Base-by-base conservation (phyloP, 2,329 filamentous ascomycete species). In the Colletotrichum eleusines region DNA sequence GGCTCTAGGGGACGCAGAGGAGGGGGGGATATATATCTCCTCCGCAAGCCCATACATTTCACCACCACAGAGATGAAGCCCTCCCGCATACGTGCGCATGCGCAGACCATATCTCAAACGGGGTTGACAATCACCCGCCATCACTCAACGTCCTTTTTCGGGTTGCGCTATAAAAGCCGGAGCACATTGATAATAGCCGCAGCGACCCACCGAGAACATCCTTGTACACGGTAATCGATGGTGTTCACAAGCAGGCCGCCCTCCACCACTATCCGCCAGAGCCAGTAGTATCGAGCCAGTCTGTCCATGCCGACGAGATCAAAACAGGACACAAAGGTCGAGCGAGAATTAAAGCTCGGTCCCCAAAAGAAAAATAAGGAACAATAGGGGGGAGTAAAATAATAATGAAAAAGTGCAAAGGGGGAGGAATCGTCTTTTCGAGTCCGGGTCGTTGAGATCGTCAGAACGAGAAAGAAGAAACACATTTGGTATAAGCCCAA, bases 401-500 rank as follows among this genome's bases (percentile, higher is more conserved):
- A 57, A 61, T 60, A 61, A 71, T 57, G 51, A 76, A 75, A 75
- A 73, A 50, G 54, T 55, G 67, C 72, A 69, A 66, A 72, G 46
- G 69, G 68, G 70, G 58, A 73, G 70, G 58, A 73, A 64, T 59
- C 66, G 72, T 66, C 71, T 66, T 57, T 73, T 73, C 71, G 71
- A 69, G 61, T 71, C 72, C 71, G 66, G 60, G 66, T 72, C 60
- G 51, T 63, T 64, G 61, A 66, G 60, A 70, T 44, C 66, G 59
- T 63, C 63, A 69, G 55, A 71, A 65, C 61, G 67, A 71, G 63
- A 73, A 62, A 61, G 67, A 66, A 64, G 59, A 68, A 72, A 71
- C 60, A 35, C 61, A 71, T 64, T 64, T 72, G 73, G 73, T 74
- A 74, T 73, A 73, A 72, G 57, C 72, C 72, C 72, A 71, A 69